phyloP scores from a whole-genome alignment of 805 yeast genomes.

The Myxozyma sirexii region DNA sequence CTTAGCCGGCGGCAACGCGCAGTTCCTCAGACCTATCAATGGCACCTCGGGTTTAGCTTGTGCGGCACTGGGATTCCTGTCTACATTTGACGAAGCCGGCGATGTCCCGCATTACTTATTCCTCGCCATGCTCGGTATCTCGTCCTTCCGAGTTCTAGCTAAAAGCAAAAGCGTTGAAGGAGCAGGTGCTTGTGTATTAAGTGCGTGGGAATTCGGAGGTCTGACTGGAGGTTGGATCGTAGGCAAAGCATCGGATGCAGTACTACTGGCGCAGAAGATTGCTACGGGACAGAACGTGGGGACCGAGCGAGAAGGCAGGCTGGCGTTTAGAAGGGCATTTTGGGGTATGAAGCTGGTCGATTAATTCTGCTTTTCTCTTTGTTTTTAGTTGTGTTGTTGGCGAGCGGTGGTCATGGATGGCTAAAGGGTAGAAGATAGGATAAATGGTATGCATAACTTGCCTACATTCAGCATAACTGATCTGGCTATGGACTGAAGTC shows the following conservation, averaged over 20 bases:
- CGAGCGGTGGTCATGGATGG: no score
- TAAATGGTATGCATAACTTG: no score
- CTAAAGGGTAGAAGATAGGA: no score
- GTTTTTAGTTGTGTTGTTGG: background rate
- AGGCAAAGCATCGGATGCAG: slow-evolving; percentile 17
- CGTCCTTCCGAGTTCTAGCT: slow-evolving; percentile 11
- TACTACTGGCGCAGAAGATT: background rate
- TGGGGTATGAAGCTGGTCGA: slow-evolving; percentile 11
- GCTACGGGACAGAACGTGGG: background rate
- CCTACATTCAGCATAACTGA: no score
- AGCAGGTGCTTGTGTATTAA: slow-evolving; percentile 11
- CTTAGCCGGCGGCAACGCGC: slow-evolving; percentile 7
- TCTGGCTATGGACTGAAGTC: no score
- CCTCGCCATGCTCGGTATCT: slow-evolving; percentile 3
- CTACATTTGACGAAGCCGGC: slow-evolving; percentile 30
- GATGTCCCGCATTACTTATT: slow-evolving; percentile 23
- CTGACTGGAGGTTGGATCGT: slow-evolving; percentile 15
- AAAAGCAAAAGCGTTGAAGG: slow-evolving; percentile 10
- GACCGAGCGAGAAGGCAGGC: background rate
- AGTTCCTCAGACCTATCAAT: slow-evolving; percentile 9
- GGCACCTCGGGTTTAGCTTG: slow-evolving; percentile 27
- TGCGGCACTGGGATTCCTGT: slow-evolving; percentile 25
- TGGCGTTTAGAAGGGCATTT: slow-evolving; percentile 10
- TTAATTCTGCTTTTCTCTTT: background rate
- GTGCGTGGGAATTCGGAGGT: slow-evolving; percentile 20